These are phyloP conservation scores for Globisporangium paddicum DNA, from an alignment of 352 stramenopile genomes.

Conservation along the genomic window DNA sequence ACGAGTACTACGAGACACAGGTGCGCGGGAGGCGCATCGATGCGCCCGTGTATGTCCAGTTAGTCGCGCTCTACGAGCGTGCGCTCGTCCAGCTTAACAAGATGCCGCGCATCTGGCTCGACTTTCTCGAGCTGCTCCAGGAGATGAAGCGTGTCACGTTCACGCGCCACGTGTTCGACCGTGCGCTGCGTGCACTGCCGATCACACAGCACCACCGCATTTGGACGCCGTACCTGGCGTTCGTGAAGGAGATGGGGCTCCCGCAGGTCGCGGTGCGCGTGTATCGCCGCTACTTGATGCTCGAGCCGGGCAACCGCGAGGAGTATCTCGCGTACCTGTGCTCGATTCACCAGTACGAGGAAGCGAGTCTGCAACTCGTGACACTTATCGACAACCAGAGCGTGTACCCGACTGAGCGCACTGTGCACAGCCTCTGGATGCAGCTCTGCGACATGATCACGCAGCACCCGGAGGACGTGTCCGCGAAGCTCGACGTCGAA, in stretches of 20 bases:
- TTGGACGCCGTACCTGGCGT: conserved; percentile 92
- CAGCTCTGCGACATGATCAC: conserved; percentile 95
- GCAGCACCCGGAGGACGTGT: conserved; percentile 91
- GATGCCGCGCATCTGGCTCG: conserved; percentile 96
- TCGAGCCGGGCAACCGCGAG: conserved; percentile 67
- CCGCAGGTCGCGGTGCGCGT: conserved; percentile 78
- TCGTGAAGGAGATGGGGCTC: conserved; percentile 77
- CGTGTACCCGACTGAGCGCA: conserved; percentile 36
- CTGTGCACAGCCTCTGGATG: conserved; percentile 96
- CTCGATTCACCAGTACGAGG: conserved; percentile 62
- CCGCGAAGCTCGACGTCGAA: conserved; percentile 91
- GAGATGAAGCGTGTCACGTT: conserved; percentile 74
- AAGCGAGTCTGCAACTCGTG: conserved; percentile 85
- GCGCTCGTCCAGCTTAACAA: conserved; percentile 91
- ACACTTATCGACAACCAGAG: conserved; percentile 71
- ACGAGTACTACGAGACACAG: conserved; percentile 55
- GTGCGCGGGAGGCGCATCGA: conserved; percentile 72
- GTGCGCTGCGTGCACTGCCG: conserved; percentile 93
- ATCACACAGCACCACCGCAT: conserved; percentile 98
- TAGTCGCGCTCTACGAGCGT: conserved; percentile 80
- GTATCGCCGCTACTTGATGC: conserved; percentile 85
- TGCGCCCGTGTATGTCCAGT: conserved; percentile 24
- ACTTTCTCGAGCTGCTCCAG: conserved; percentile 81
- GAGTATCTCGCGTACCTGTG: conserved; percentile 80
- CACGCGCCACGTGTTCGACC: conserved; percentile 91